Evolutionary conservation across 108 stramenopile species (phyloP).

Genomic region (Fragilaria crotonensis): DNA sequence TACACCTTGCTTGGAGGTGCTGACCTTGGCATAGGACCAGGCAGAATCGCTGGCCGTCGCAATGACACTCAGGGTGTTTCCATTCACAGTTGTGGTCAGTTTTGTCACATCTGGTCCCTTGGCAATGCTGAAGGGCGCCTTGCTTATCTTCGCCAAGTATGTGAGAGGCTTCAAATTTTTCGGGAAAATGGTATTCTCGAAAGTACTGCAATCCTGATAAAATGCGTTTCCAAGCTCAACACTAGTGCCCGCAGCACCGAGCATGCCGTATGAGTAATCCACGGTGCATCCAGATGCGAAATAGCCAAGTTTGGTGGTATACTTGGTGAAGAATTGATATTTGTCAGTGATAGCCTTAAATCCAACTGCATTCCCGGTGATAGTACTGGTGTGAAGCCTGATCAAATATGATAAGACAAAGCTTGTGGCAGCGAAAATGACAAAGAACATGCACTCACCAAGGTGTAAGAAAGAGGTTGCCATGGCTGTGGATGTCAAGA

Average conservation of each 20-base stretch:
- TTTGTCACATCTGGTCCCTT: constrained; percentile 31
- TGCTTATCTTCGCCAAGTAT: constrained; percentile 28
- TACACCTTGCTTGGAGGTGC: neutral
- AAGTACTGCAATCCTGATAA: constrained; percentile 28
- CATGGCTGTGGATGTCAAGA: constrained; percentile 2
- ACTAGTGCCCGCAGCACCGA: constrained; percentile 34
- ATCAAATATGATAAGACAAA: constrained; percentile 5
- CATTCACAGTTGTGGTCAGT: neutral
- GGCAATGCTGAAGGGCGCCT: constrained; percentile 21
- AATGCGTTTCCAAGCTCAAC: constrained; percentile 44
- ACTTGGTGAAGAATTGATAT: constrained; percentile 1
- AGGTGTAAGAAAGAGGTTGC: neutral
- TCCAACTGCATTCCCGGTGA: neutral
- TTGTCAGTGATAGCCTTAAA: neutral
- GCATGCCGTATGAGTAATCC: constrained; percentile 34
- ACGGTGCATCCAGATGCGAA: constrained; percentile 22
- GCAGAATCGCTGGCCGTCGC: neutral
- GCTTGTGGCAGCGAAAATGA: too few species aligned
- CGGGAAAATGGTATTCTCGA: constrained; percentile 24
- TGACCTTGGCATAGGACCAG: neutral
- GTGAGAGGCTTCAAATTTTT: constrained; percentile 21
- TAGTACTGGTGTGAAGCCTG: neutral
- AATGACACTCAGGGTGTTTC: neutral
- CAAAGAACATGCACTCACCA: constrained; percentile 24
- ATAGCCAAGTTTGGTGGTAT: constrained; percentile 40